Evolutionary conservation across 2,329 filamentous ascomycete genomes (phyloP).

Genomic region (Colletotrichum somersetense): DNA sequence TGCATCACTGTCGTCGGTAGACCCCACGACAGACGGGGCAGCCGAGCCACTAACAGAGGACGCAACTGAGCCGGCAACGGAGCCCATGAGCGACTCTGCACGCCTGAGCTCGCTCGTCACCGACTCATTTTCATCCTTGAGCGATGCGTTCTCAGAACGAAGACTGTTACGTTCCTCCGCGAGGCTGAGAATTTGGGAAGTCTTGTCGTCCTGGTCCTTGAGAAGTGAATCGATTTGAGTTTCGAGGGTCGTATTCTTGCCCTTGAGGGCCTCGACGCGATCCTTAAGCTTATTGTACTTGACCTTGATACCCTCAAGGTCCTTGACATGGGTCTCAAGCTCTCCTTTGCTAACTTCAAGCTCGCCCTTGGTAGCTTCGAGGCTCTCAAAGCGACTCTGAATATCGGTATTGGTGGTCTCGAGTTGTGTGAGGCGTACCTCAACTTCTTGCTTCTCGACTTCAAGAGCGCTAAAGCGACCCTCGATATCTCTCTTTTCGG

Average conservation of each 20-base stretch:
- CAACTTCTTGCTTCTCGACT: constrained; percentile 32
- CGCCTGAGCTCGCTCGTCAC: constrained; percentile 38
- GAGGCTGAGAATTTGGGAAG: constrained; percentile 37
- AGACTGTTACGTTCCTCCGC: constrained; percentile 36
- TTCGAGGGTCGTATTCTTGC: constrained; percentile 35
- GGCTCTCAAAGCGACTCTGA: constrained; percentile 26
- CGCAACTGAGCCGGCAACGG: constrained; percentile 17
- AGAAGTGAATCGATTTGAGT: constrained; percentile 34
- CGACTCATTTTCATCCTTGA: constrained; percentile 40
- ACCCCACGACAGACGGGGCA: constrained; percentile 18
- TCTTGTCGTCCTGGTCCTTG: constrained; percentile 40
- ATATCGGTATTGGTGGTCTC: constrained; percentile 34
- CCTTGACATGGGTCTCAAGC: constrained; percentile 36
- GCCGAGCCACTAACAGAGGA: constrained; percentile 11
- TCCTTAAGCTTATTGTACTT: constrained; percentile 40
- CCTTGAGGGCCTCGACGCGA: constrained; percentile 34
- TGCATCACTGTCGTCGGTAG: constrained; percentile 23
- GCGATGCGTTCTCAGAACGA: constrained; percentile 31
- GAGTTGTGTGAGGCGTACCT: constrained; percentile 29
- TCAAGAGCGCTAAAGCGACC: constrained; percentile 29
- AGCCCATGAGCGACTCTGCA: constrained; percentile 37
- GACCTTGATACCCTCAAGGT: constrained; percentile 37
- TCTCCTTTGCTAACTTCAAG: constrained; percentile 28
- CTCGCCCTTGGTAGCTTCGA: constrained; percentile 37
- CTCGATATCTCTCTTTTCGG: constrained; percentile 25